These are phyloP conservation scores for Fomitopsis pulvina DNA, from an alignment of 768 basidiomycete species.

Conservation along the genomic window DNA sequence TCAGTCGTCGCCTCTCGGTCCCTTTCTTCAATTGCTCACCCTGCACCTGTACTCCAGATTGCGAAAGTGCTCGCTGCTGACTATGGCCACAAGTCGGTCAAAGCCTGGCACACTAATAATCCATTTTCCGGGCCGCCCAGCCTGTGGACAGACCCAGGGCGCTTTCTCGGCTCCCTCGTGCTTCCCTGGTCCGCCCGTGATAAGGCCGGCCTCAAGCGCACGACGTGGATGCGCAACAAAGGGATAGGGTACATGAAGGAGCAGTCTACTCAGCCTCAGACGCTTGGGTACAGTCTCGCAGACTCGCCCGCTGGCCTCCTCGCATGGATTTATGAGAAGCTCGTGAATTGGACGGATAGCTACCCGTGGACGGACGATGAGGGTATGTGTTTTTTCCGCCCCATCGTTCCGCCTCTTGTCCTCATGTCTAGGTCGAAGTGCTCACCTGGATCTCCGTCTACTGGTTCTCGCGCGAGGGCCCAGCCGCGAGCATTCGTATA, in stretches of 20 bases:
- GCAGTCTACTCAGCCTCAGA: constrained; percentile 30
- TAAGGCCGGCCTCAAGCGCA: background rate
- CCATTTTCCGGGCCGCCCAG: constrained; percentile 29
- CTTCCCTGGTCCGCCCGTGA: constrained; percentile 8
- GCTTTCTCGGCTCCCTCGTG: constrained; percentile 18
- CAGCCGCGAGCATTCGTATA: constrained; percentile 23
- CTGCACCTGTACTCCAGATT: constrained; percentile 21
- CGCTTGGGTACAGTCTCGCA: constrained; percentile 41
- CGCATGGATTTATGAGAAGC: constrained; percentile 33
- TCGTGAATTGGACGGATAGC: constrained; percentile 29
- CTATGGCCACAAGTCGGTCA: constrained; percentile 36
- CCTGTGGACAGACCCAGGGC: constrained; percentile 19
- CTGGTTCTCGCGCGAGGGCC: constrained; percentile 28
- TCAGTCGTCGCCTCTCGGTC: constrained; percentile 2
- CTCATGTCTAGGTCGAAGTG: constrained; percentile 20
- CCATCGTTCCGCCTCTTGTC: background rate
- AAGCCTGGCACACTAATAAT: constrained; percentile 48
- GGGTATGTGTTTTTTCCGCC: constrained; percentile 23
- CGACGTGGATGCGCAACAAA: constrained; percentile 12
- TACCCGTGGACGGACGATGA: constrained; percentile 57
- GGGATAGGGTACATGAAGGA: constrained; percentile 27
- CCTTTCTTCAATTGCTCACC: background rate
- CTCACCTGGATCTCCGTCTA: constrained; percentile 30
- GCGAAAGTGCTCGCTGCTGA: constrained; percentile 25
- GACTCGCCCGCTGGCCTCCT: constrained; percentile 50